Percentiles rank a stretch among this genome's conserved stretches.
phyloP scores from a whole-genome alignment of 441 rosid genomes.

The Viola pubescens region DNA sequence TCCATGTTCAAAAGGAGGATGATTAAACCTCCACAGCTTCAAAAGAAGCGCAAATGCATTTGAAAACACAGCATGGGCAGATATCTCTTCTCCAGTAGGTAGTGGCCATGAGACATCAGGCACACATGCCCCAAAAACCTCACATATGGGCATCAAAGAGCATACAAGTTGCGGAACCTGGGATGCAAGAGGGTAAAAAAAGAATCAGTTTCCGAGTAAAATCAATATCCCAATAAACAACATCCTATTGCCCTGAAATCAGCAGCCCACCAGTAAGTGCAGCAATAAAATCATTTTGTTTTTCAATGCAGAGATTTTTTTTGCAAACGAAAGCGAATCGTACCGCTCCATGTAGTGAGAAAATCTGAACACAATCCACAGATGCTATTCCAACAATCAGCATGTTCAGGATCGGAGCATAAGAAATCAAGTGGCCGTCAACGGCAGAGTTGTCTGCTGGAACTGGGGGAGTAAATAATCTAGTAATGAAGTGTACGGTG shows the following conservation, averaged over 20 bases:
- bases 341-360: constrained; percentile 93
- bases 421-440: constrained; percentile 68
- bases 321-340: constrained; percentile 18
- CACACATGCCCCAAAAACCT: constrained; percentile 77
- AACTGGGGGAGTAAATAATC: constrained; percentile 73
- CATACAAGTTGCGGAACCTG: constrained; percentile 92
- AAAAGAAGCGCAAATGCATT: constrained; percentile 89
- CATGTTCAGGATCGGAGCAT: constrained; percentile 78
- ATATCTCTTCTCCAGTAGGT: constrained; percentile 75
- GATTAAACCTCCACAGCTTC: constrained; percentile 88
- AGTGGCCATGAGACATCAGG: constrained; percentile 71
- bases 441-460: constrained; percentile 61
- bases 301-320: neutral
- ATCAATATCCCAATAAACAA: neutral
- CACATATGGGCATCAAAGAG: constrained; percentile 91
- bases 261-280: too few species aligned
- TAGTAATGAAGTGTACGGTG: constrained; percentile 61
- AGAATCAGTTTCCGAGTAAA: neutral
- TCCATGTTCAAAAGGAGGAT: constrained; percentile 74
- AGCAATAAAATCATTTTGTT: constrained; percentile 4
- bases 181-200: constrained; percentile 13
- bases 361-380: constrained; percentile 79
- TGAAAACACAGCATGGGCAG: constrained; percentile 82
- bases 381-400: constrained; percentile 89
- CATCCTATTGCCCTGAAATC: neutral